phyloP scores from a whole-genome alignment of 805 yeast genomes.

The Cyberlindnera mycetangii region DNA sequence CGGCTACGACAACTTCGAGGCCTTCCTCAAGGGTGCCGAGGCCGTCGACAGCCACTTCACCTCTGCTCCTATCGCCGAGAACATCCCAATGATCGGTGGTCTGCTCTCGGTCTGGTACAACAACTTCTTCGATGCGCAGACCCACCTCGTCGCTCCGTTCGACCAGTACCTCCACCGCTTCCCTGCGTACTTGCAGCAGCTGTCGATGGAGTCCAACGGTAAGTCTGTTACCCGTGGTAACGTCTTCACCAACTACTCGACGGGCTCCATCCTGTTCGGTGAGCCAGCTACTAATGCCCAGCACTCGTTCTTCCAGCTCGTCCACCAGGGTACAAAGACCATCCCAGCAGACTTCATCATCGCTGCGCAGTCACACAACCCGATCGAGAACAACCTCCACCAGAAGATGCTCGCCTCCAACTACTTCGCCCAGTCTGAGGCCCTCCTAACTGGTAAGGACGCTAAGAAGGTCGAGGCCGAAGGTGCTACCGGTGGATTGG shows the following conservation, averaged over 20 bases:
- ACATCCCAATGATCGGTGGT: slow-evolving; percentile 93
- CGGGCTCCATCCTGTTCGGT: slow-evolving; percentile 94
- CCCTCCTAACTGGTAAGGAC: slow-evolving; percentile 93
- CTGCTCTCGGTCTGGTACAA: slow-evolving; percentile 96
- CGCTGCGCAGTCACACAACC: slow-evolving; percentile 98
- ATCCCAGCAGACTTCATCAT: slow-evolving; percentile 96
- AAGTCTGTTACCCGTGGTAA: slow-evolving; percentile 94
- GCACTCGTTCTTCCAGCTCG: slow-evolving; percentile 98
- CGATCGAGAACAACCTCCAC: slow-evolving; percentile 89
- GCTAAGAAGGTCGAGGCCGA: slow-evolving; percentile 80
- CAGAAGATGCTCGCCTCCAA: slow-evolving; percentile 98
- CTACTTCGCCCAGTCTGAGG: slow-evolving; percentile 98
- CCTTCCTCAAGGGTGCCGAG: slow-evolving; percentile 95
- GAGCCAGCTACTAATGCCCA: slow-evolving; percentile 99
- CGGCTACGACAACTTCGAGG: slow-evolving; percentile 92
- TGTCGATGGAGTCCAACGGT: slow-evolving; percentile 99
- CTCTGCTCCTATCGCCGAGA: slow-evolving; percentile 79
- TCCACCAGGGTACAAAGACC: slow-evolving; percentile 97
- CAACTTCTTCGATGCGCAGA: slow-evolving; percentile 97
- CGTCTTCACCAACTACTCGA: slow-evolving; percentile 87
- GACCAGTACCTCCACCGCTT: slow-evolving; percentile 98
- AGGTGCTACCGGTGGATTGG: slow-evolving; percentile 81
- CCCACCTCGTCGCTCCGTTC: slow-evolving; percentile 97
- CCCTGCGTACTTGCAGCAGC: slow-evolving; percentile 99
- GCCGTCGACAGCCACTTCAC: slow-evolving; percentile 91